Conservation (phyloP, 192 early-diverging fungal genomes). For the Coemansia sp. region DNA sequence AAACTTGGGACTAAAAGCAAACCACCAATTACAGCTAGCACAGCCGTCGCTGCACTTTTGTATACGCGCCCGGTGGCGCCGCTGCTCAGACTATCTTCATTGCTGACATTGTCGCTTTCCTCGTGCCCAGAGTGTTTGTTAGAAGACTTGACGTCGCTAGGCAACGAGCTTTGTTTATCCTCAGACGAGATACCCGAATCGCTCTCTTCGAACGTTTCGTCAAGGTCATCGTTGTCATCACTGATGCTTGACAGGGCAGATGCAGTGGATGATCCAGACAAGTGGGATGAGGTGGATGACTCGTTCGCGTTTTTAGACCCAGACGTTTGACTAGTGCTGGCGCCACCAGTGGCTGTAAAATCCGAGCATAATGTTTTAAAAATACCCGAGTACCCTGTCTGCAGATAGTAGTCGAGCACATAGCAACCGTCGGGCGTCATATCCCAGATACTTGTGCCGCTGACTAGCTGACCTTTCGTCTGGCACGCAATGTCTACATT, state of each 20-base stretch:
- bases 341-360: neutral
- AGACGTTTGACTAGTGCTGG: neutral
- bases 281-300: neutral
- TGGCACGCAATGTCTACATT: constrained; percentile 48
- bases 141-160: no score
- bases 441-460: constrained; percentile 42
- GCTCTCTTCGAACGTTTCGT: neutral
- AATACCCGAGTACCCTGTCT: constrained; percentile 19
- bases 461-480: constrained; percentile 20
- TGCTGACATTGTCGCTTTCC: no score
- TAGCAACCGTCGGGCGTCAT: constrained; percentile 50
- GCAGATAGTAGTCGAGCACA: constrained; percentile 47
- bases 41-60: no score
- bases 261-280: neutral
- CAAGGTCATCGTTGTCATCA: neutral
- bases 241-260: neutral
- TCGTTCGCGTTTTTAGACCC: neutral
- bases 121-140: no score
- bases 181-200: neutral
- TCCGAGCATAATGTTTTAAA: constrained; percentile 22
- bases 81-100: no score
- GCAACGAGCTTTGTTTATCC: neutral
- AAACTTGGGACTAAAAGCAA: no score
- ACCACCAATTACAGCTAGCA: no score
- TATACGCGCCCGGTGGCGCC: no score